Conservation (phyloP, 345 rosid genomes). For the Brassica nigra region DNA sequence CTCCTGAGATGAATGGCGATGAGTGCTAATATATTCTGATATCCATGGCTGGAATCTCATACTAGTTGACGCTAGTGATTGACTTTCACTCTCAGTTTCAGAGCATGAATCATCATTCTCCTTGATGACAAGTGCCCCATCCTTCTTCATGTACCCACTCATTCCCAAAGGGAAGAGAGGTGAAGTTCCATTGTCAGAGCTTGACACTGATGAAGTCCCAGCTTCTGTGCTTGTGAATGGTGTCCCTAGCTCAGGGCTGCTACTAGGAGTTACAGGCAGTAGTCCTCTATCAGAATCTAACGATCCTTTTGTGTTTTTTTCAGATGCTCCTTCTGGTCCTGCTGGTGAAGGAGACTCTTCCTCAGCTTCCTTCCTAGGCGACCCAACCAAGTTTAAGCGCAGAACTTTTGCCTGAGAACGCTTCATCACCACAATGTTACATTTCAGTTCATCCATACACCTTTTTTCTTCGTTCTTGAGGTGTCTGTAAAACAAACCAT, state of each 20-base stretch:
- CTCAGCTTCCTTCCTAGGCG: slow-evolving; percentile 56
- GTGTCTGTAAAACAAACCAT: slow-evolving; percentile 54
- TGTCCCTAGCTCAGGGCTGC: slow-evolving; percentile 96
- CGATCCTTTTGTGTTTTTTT: slow-evolving; percentile 45
- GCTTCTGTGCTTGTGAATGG: slow-evolving; percentile 96
- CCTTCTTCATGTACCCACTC: slow-evolving; percentile 70
- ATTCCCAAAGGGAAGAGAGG: slow-evolving; percentile 65
- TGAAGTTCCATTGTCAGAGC: slow-evolving; percentile 92
- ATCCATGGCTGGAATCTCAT: slow-evolving; percentile 89
- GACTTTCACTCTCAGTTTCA: slow-evolving; percentile 75
- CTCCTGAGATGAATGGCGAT: slow-evolving; percentile 51
- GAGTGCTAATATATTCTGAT: slow-evolving; percentile 58
- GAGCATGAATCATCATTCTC: slow-evolving; percentile 72
- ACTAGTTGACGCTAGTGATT: slow-evolving; percentile 76
- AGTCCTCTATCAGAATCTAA: slow-evolving; percentile 65
- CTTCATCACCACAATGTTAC: slow-evolving; percentile 96
- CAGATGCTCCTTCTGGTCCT: slow-evolving; percentile 53
- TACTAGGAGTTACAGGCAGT: slow-evolving; percentile 79
- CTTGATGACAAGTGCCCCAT: slow-evolving; percentile 54
- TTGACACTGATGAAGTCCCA: slow-evolving; percentile 92
- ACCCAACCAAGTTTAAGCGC: slow-evolving; percentile 89
- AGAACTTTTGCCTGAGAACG: slow-evolving; percentile 88
- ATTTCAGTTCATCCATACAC: slow-evolving; percentile 92
- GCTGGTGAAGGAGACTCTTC: slow-evolving; percentile 43
- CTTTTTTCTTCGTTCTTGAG: slow-evolving; percentile 81